Conservation (phyloP, 2,329 filamentous ascomycete genomes). For the Colletotrichum camelliae region DNA sequence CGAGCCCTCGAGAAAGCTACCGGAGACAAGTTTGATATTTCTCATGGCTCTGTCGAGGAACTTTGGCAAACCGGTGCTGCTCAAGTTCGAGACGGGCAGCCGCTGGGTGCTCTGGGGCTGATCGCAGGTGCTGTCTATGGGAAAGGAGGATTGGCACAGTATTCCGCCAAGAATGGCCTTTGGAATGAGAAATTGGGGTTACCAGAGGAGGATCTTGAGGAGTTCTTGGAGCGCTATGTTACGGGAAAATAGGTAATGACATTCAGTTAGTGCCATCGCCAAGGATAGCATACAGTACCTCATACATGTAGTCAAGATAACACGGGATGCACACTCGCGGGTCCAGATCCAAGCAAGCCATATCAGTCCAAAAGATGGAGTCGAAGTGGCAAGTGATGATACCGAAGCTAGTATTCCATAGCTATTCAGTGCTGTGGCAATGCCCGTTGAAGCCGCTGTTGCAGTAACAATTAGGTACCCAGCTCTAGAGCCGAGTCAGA, state of each 20-base stretch:
- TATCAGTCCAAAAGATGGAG: background rate
- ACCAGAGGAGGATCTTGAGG: background rate
- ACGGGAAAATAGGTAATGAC: background rate
- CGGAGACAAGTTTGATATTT: slow-evolving; percentile 55
- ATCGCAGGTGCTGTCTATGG: background rate
- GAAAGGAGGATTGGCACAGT: background rate
- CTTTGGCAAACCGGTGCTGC: background rate
- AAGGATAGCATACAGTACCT: background rate
- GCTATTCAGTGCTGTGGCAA: background rate
- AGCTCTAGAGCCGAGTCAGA: background rate
- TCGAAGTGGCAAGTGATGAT: background rate
- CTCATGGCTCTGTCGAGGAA: slow-evolving; percentile 22
- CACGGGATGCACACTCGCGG: background rate
- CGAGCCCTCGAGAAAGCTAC: slow-evolving; percentile 56
- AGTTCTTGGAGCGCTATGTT: background rate
- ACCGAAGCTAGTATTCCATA: background rate
- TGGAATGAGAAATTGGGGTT: background rate
- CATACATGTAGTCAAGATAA: background rate
- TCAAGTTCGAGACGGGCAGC: background rate
- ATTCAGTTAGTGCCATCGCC: background rate
- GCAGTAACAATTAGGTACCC: background rate
- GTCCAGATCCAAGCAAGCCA: background rate
- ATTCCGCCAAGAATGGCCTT: background rate
- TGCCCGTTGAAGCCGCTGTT: background rate
- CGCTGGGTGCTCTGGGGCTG: background rate